phyloP scores from a whole-genome alignment of 2,329 filamentous ascomycete species.

The Aspergillus chevalieri region DNA sequence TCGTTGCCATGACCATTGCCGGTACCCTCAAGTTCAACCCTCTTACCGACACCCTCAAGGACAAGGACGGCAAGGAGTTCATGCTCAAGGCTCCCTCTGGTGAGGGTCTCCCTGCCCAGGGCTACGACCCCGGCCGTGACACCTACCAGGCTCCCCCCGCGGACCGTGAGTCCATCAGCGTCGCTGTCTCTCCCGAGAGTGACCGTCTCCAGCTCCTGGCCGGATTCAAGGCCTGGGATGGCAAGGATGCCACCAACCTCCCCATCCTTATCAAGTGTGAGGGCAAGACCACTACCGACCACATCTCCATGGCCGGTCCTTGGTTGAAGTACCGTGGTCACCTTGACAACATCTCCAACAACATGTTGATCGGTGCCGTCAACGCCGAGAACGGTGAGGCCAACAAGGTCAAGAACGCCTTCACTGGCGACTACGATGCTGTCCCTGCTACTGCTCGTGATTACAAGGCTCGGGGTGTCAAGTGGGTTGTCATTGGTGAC shows the following conservation, averaged over 20 bases:
- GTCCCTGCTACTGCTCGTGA: constrained; percentile 92
- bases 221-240: constrained; percentile 83
- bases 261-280: constrained; percentile 94
- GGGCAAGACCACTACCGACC: constrained; percentile 95
- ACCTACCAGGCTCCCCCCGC: constrained; percentile 93
- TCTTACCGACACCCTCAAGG: constrained; percentile 83
- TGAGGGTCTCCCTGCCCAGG: constrained; percentile 68
- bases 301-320: constrained; percentile 94
- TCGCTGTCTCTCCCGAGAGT: constrained; percentile 79
- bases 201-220: constrained; percentile 90
- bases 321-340: constrained; percentile 99
- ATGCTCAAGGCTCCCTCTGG: constrained; percentile 73
- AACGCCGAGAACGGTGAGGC: constrained; percentile 94
- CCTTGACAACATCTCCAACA: constrained; percentile 99
- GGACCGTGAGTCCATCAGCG: constrained; percentile 65
- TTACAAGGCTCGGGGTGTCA: constrained; percentile 95
- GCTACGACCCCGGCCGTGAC: constrained; percentile 86
- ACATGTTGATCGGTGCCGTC: constrained; percentile 97
- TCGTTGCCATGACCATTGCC: constrained; percentile 78
- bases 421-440: constrained; percentile 74
- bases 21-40: constrained; percentile 92
- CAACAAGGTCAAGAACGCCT: constrained; percentile 93
- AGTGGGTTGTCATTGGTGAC: constrained; percentile 97
- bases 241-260: constrained; percentile 76
- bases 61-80: constrained; percentile 95